Evolutionary conservation across 169 alveolate species (phyloP), one percentile per base, ranked within the genome.

Genomic region (Cryptosporidium bovis): DNA sequence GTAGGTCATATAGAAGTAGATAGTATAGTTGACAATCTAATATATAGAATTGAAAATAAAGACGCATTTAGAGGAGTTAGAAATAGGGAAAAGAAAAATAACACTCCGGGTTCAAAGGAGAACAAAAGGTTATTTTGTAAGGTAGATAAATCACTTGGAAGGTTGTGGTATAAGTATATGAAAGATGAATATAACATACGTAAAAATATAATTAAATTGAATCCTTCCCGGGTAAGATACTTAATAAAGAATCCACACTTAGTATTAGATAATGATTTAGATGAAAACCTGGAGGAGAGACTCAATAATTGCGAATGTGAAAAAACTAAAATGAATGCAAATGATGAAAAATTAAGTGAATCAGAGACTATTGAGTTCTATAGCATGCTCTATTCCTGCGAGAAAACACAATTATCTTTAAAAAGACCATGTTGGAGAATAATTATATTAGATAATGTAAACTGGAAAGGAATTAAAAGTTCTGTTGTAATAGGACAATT

Each of bases 391-490:
- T 77, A 40, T 29, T 58, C 27, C 10, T 77, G 77, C 40, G 87
- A 24, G 27, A 56, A 20, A 40, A 5, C 1, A 0, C 87, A 77
- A 31, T 64, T 77, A 13, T 60, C 87, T 24, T 18, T 44, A 24
- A 40, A 77, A 46, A 77, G 71, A 18, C 87, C 87, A 12, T 77
- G 69, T n/a, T 77, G 87, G 87, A 56, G 87, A 60, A 77, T 77
- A 20, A 60, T 77, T n/a, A 6, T 77, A 13, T 34, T 77, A 3
- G 87, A 77, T 60, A 51, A 77, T 58, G 87, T 60, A 24, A 40
- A 58, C 29, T 77, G 87, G 87, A 77, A 77, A 20, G 71, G 64
- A 27, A 24, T 24, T 7, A 51, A 31, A n/a, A 77, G 87, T 16
- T 60, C 77, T 16, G 66, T 77, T 12, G 16, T 77, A n/a, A 62